Evolutionary conservation across 176 grass and related monocot genomes (phyloP), one percentile per base, ranked within the genome.

Genomic region (Ensete glaucum): DNA sequence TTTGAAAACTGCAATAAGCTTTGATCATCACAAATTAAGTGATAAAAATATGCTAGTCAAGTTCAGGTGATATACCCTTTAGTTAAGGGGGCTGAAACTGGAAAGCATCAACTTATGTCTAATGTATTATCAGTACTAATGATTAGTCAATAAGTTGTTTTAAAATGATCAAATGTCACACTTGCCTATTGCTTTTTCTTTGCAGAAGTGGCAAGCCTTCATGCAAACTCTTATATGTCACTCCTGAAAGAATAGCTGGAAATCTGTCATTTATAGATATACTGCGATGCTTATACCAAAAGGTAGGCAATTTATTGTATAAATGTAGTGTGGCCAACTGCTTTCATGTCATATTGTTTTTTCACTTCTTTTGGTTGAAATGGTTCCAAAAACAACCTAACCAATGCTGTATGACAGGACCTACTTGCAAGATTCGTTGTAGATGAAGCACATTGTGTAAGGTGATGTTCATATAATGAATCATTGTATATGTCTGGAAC

Each of bases 361-460:
- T 48, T 26, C 5, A n/a, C 26, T 50, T 58, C 27, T 27, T 56
- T 72, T 71, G 1, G 11, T 62, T 43, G 26, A 58, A 79, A 62
- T 58, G 54, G 12, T 13, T 15, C 19, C 26, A 13, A 81, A 11
- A 56, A 43, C 23, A 80, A 7, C 62, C 0, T 66, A 65, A 80
- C 49, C n/a, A 24, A n/a, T 22, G 13, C 9, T 52, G 65, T 82
- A 29, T 55, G 81, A 78, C 74, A 97, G 94, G 94, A 88, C 23
- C 84, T 91, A 57, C 57, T 98, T 51, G 88, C 90, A 71, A 98
- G 94, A 80, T 98, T 98, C 78, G 90, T 93, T 64, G 76, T 93
- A 78, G 94, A 98, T 53, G 94, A 98, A 79, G 94, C 90, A 67
- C 94, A 98, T 66, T 93, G 94, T 78, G 94, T 93, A 67, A 98